Evolutionary conservation across 108 stramenopile species (phyloP).

Genomic region (Cyclotella distinguenda): DNA sequence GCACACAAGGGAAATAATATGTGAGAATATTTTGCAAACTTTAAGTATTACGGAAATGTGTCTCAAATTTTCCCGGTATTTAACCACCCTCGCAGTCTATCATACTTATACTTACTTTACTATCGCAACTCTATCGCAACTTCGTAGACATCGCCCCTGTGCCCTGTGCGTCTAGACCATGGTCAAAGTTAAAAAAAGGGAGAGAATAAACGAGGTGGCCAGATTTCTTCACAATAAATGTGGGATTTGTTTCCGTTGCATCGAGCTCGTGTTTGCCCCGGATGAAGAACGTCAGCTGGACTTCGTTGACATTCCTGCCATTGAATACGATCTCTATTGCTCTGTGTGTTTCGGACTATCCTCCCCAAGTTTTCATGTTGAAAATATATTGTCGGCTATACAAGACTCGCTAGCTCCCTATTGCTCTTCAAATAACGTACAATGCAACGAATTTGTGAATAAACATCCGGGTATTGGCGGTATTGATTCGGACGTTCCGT

Average conservation of each 20-base stretch:
- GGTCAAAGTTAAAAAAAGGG: too few relatives aligned
- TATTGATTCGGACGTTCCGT: not conserved
- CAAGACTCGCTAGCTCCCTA: constrained; percentile 20
- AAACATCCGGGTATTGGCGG: not conserved
- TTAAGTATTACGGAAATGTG: too few relatives aligned
- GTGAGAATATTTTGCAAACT: too few relatives aligned
- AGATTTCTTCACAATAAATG: constrained; percentile 16
- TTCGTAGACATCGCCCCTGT: too few relatives aligned
- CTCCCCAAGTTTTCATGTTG: constrained; percentile 8
- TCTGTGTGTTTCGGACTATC: constrained; percentile 35
- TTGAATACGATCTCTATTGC: constrained; percentile 9
- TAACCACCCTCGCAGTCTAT: too few relatives aligned
- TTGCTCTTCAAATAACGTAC: not conserved
- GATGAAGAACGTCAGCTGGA: not conserved
- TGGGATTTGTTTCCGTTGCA: constrained; percentile 17
- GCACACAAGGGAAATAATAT: too few relatives aligned
- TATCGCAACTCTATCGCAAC: too few relatives aligned
- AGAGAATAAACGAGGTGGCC: too few relatives aligned
- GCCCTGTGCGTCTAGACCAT: too few relatives aligned
- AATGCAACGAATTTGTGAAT: not conserved
- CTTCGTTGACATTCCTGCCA: not conserved
- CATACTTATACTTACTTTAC: too few relatives aligned
- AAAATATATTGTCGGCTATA: constrained; percentile 12
- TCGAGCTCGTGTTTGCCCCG: not conserved
- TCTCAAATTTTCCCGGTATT: too few relatives aligned